Evolutionary conservation across 2,329 filamentous ascomycete species (phyloP), one percentile per base, ranked within the genome.

Genomic region (Colletotrichum sp.): DNA sequence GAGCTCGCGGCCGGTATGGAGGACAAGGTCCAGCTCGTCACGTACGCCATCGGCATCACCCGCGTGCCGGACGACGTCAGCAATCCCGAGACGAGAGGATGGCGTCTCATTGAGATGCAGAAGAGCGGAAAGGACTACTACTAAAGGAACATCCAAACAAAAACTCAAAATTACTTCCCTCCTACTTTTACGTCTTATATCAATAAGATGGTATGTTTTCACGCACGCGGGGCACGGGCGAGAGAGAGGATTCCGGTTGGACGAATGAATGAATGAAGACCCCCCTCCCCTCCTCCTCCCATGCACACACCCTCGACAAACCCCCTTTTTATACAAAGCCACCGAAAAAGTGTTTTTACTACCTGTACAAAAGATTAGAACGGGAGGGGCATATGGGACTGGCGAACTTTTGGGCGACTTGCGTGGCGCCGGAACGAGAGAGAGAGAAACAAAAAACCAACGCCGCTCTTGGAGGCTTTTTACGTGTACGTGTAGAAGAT

Each of bases 81-180:
- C 89, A 99, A 99, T 85, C 95, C 96, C 3, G 97, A 99, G 88
- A 99, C 97, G 13, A 92, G 96, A 82, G 97, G 97, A 36, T 99
- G 97, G 97, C 93, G 96, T 82, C 89, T 99, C 85, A 99, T 99
- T 83, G 97, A 99, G 88, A 92, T 99, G 89, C 97, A 99, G 86
- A 99, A 99, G 93, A 98, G 95, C 85, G 96, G 95, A 72, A 92
- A 97, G 82, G 97, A 99, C 87, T 99, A 90, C 85, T 90, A 91
- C 80, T 92, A 86, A 87, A 49, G 21, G 2, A 64, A 32, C 52
- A 62, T 30, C 39, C 30, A 15, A 44, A 24, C 13, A n/a, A 36
- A 8, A 63, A 16, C n/a, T 3, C 30, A 21, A 63, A 21, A 63
- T 5, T 8, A 52, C 44, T 52, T 52, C 44, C 10, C 28, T 39